A percentile compares a stretch with the other conserved stretches of the same genome.
Conservation (phyloP, 148 eudicot species). For the Fagopyrum homotropicum region DNA sequence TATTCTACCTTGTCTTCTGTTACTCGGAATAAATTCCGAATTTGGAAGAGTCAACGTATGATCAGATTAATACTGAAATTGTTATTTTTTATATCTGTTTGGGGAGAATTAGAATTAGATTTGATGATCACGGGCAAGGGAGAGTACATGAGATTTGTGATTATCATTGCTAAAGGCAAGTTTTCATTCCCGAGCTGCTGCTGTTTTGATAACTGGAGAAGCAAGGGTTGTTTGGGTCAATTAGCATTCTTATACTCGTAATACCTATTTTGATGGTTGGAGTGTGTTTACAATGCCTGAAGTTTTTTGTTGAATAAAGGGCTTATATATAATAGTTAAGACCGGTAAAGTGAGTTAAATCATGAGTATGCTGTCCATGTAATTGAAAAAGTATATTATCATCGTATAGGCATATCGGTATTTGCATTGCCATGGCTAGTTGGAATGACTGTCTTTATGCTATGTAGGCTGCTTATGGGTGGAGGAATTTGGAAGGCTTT, state of each 20-base stretch:
- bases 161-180: not conserved
- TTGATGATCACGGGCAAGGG: not conserved
- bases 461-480: slow-evolving; percentile 39
- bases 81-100: too few relatives aligned
- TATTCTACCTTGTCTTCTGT: too few relatives aligned
- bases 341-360: not conserved
- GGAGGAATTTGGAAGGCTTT: slow-evolving; percentile 33
- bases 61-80: too few relatives aligned
- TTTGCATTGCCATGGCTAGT: not conserved
- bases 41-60: too few relatives aligned
- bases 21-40: too few relatives aligned
- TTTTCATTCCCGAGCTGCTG: not conserved
- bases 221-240: too few relatives aligned
- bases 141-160: not conserved
- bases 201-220: not conserved
- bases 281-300: not conserved
- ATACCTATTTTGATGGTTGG: not conserved
- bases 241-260: not conserved
- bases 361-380: not conserved
- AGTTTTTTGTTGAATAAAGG: not conserved
- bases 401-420: too few relatives aligned
- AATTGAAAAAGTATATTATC: not conserved
- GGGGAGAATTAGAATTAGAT: not conserved
- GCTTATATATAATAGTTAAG: not conserved
- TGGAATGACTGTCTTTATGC: slow-evolving; percentile 11